Base-by-base conservation (phyloP, 1,139 yeast species). In the Taphrina pruni region DNA sequence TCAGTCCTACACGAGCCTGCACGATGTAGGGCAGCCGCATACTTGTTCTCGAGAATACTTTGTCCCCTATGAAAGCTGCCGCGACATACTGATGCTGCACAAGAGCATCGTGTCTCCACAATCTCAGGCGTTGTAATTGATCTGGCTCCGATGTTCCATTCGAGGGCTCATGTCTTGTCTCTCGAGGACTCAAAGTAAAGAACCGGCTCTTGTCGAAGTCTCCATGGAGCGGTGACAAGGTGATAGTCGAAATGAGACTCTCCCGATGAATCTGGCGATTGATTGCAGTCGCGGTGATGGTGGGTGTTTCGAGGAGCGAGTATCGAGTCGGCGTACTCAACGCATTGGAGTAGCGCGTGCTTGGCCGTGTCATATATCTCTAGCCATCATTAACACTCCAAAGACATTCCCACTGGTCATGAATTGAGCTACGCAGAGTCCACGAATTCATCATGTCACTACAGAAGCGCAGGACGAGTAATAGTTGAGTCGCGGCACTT, bases 81-180 rank as follows among this genome's bases (percentile, higher is more conserved):
- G 98, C 90, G 62, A 84, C 84, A 77, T 90, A 90, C 72, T 93
- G 96, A 77, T 93, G 98, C 75, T 93, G 97, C 88, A 89, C 88
- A 70, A 89, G 79, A 0, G 99, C 97, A 77, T 92, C 97, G 72
- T 92, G 97, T 66, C 99, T 82, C 99, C 99, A 94, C 51, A 90
- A 81, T 60, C 99, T 80, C 56, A 94, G 83, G 74, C 89, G 87
- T 73, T 93, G 98, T 0, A 95, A 95, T 70, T 90, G 96, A 17
- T 66, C 48, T 9, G 43, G 8, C 17, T 54, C 58, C 17, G 58
- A 32, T 8, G 26, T 5, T 7, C 39, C 50, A 6, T 20, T 21
- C 6, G 32, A 8, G 7, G 38, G 5, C 4, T 50, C 54, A 8
- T 50, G 54, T 21, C n/a, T 26, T 4, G 11, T 38, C 11, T 57